A percentile compares a stretch with the other conserved stretches of the same genome.
phyloP scores from a whole-genome alignment of 352 stramenopile genomes.

The Phytophthora idaei region DNA sequence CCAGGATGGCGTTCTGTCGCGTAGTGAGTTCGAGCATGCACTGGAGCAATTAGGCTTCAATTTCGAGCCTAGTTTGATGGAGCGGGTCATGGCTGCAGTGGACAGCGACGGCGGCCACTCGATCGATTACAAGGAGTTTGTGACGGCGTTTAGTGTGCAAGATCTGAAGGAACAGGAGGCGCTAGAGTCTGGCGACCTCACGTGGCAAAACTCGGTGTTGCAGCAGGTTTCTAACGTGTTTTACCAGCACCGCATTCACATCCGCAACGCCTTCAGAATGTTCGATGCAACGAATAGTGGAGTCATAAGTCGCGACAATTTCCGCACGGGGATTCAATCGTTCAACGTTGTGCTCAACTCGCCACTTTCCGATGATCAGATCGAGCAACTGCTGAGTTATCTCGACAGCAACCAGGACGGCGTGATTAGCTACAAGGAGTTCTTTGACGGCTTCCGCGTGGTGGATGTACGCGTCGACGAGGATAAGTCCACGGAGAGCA shows the following conservation, averaged over 20 bases:
- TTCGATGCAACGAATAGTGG: constrained; percentile 90
- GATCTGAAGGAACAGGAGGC: constrained; percentile 70
- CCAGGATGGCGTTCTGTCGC: constrained; percentile 80
- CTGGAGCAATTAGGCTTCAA: constrained; percentile 68
- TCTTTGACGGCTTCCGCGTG: constrained; percentile 92
- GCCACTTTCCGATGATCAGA: constrained; percentile 91
- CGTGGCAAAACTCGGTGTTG: constrained; percentile 92
- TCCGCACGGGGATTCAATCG: constrained; percentile 81
- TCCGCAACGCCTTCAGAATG: constrained; percentile 92
- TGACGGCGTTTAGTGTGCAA: constrained; percentile 88
- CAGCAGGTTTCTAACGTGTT: constrained; percentile 95
- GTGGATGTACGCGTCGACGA: constrained; percentile 77
- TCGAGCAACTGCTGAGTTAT: constrained; percentile 87
- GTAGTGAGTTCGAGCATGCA: constrained; percentile 78
- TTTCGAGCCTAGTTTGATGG: constrained; percentile 61
- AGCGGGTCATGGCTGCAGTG: constrained; percentile 83
- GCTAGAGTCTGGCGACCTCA: constrained; percentile 67
- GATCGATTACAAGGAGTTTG: constrained; percentile 94
- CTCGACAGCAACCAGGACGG: constrained; percentile 92
- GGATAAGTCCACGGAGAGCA: constrained; percentile 22
- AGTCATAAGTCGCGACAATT: constrained; percentile 84
- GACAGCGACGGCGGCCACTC: constrained; percentile 89
- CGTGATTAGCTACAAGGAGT: constrained; percentile 94
- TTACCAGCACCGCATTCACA: constrained; percentile 94
- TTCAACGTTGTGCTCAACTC: constrained; percentile 92